Percentiles rank a stretch among this genome's conserved stretches.
Evolutionary conservation across 805 yeast species (phyloP).

Genomic region (Monosporozyma yasuniensis): DNA sequence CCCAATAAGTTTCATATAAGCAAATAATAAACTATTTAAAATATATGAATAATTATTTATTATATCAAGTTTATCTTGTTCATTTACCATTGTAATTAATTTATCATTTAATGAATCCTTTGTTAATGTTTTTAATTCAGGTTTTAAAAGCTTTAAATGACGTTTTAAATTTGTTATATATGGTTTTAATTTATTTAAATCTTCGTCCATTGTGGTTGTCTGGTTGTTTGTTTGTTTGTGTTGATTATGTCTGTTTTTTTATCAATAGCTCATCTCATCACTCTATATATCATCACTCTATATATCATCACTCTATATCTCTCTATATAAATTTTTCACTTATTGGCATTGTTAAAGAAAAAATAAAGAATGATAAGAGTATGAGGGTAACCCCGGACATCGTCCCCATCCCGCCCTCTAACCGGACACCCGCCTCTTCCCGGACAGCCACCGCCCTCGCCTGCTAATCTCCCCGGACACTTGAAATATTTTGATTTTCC

Average conservation of each 20-base stretch:
- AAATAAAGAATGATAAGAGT: too few species aligned
- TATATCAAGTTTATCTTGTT: slow-evolving; percentile 17
- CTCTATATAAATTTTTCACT: too few species aligned
- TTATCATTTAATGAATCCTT: slow-evolving; percentile 25
- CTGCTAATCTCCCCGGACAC: too few species aligned
- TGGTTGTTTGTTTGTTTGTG: not conserved
- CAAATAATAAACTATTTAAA: slow-evolving; percentile 24
- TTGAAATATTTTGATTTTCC: too few species aligned
- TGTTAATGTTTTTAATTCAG: slow-evolving; percentile 15
- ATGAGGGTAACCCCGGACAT: too few species aligned
- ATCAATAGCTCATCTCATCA: not conserved
- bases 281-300: too few species aligned
- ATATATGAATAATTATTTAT: slow-evolving; percentile 23
- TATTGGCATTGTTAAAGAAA: too few species aligned
- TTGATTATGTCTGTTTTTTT: not conserved
- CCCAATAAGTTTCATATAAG: slow-evolving; percentile 21
- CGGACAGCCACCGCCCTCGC: too few species aligned
- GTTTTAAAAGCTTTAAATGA: slow-evolving; percentile 15
- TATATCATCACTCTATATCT: too few species aligned
- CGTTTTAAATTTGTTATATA: slow-evolving; percentile 19
- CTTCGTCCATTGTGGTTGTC: slow-evolving; percentile 13
- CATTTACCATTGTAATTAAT: slow-evolving; percentile 15
- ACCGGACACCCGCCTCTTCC: too few species aligned
- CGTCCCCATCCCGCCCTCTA: too few species aligned
- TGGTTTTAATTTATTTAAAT: slow-evolving; percentile 22